A percentile compares a stretch with the other conserved stretches of the same genome.
phyloP scores from a whole-genome alignment of 495 filamentous ascomycete genomes.

The Hypoxylon trugodes region DNA sequence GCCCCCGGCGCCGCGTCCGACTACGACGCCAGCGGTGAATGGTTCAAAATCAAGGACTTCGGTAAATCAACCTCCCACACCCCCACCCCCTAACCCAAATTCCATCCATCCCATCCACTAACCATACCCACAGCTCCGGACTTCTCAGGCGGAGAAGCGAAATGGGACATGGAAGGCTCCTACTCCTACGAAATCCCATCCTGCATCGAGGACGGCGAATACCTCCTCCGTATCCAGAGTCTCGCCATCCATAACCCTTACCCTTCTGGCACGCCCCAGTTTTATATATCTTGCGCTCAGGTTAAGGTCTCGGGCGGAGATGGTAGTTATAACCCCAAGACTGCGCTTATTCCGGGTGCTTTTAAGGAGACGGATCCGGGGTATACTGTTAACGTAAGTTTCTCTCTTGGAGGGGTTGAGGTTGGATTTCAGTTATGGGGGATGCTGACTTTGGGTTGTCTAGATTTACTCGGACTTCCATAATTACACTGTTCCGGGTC shows the following conservation, averaged over 20 bases:
- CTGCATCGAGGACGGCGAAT: slow-evolving; percentile 59
- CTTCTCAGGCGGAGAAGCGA: slow-evolving; percentile 42
- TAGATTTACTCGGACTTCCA: slow-evolving; percentile 43
- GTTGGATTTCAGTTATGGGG: no score
- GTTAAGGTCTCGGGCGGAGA: slow-evolving; percentile 43
- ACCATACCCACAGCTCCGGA: slow-evolving; percentile 34
- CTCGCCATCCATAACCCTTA: slow-evolving; percentile 61
- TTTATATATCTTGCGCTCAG: slow-evolving; percentile 45
- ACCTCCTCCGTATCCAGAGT: slow-evolving; percentile 63
- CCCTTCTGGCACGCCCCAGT: slow-evolving; percentile 48
- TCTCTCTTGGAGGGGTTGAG: not conserved
- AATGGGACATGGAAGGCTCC: slow-evolving; percentile 43
- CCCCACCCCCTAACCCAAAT: no score
- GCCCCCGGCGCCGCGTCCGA: slow-evolving; percentile 48
- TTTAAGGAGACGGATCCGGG: slow-evolving; percentile 58
- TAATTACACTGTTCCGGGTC: slow-evolving; percentile 40
- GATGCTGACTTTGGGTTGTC: not conserved
- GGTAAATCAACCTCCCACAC: slow-evolving; percentile 28
- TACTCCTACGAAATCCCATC: slow-evolving; percentile 58
- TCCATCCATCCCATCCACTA: not conserved
- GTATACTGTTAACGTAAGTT: slow-evolving; percentile 47
- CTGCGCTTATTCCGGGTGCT: slow-evolving; percentile 59
- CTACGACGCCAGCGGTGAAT: slow-evolving; percentile 52
- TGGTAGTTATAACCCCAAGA: slow-evolving; percentile 47
- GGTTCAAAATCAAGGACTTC: slow-evolving; percentile 55